A percentile compares a stretch with the other conserved stretches of the same genome.
phyloP scores from a whole-genome alignment of 2,329 filamentous ascomycete genomes.

The Microdochium bolleyi region DNA sequence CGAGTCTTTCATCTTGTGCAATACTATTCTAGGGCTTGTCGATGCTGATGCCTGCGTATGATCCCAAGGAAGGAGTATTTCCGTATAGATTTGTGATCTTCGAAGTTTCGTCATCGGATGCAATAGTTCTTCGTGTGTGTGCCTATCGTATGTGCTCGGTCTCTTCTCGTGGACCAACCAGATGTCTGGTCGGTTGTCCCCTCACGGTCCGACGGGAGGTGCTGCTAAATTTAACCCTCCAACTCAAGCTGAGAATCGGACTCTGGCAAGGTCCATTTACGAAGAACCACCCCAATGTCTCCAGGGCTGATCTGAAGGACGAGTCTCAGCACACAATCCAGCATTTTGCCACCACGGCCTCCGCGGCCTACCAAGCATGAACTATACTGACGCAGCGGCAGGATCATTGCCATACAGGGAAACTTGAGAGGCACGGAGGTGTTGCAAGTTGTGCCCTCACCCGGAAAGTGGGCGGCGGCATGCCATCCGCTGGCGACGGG shows the following conservation, averaged over 20 bases:
- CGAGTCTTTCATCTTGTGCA: too few relatives aligned
- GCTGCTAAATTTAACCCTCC: background rate
- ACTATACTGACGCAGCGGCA: too few relatives aligned
- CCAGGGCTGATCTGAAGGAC: too few relatives aligned
- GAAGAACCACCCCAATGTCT: background rate
- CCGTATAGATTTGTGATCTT: too few relatives aligned
- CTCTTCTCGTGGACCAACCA: background rate
- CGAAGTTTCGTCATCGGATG: background rate
- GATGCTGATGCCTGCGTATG: too few relatives aligned
- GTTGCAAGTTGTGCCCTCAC: background rate
- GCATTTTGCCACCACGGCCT: too few relatives aligned
- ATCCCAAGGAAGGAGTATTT: too few relatives aligned
- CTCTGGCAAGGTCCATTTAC: background rate
- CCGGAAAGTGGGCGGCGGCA: background rate
- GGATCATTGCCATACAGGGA: too few relatives aligned
- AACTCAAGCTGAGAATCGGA: background rate
- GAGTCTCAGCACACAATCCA: too few relatives aligned
- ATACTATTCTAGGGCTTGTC: too few relatives aligned
- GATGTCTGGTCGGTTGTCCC: background rate
- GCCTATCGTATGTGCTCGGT: background rate
- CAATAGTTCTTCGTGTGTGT: background rate
- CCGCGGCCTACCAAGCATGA: too few relatives aligned
- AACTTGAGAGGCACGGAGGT: background rate
- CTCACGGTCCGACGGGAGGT: background rate
- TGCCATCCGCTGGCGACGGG: background rate